Percentiles rank a stretch among this genome's conserved stretches.
These are phyloP conservation scores for Passiflora organensis DNA, from an alignment of 345 rosid genomes.

Conservation along the genomic window DNA sequence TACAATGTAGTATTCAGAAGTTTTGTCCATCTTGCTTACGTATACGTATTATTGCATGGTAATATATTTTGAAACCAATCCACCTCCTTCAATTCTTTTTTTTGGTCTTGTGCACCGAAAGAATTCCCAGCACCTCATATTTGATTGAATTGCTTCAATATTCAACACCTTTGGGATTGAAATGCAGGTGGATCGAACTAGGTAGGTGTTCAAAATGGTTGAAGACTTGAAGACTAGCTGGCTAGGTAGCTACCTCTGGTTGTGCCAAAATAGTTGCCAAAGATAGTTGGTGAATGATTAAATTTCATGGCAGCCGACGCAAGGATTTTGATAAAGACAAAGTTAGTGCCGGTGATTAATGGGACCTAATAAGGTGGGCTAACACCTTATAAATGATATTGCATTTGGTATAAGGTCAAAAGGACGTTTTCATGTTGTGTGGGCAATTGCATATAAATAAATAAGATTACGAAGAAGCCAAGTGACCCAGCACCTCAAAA, in stretches of 20 bases:
- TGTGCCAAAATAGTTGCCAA: slow-evolving; percentile 1
- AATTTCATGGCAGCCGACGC: not conserved
- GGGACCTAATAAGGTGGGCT: not conserved
- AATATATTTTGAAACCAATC: not conserved
- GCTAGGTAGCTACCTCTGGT: not conserved
- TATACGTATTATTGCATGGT: no score
- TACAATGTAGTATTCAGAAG: no score
- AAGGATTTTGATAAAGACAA: not conserved
- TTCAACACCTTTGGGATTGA: not conserved
- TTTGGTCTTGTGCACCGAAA: not conserved
- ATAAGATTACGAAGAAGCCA: no score
- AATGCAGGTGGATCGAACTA: not conserved
- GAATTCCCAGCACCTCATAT: no score
- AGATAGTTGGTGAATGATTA: not conserved
- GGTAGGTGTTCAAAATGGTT: not conserved
- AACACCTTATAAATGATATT: no score
- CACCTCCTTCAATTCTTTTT: not conserved
- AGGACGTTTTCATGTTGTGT: no score
- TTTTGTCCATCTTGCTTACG: no score
- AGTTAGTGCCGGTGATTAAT: not conserved
- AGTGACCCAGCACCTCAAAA: no score
- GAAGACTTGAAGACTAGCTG: no score
- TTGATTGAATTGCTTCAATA: no score
- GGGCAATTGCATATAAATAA: no score
- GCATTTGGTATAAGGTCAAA: no score